phyloP scores from a whole-genome alignment of 805 yeast species.

The Cyberlindnera xishuangbannaensis region DNA sequence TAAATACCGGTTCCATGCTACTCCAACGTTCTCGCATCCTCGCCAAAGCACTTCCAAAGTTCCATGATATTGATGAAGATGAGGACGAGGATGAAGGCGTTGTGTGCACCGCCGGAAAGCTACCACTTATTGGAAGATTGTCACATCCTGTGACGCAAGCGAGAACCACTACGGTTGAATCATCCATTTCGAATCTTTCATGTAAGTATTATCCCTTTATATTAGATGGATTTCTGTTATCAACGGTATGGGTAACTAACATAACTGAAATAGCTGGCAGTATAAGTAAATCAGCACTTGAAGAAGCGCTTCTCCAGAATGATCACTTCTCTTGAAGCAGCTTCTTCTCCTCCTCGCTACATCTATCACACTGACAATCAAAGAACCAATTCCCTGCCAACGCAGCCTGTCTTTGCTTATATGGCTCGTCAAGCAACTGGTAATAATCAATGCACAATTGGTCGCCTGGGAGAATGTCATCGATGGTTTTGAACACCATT shows the following conservation, averaged over 20 bases:
- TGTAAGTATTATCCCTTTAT: slow-evolving; percentile 18
- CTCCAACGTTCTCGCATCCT: slow-evolving; percentile 23
- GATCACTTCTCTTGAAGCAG: slow-evolving; percentile 25
- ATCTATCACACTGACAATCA: slow-evolving; percentile 45
- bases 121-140: too few relatives aligned
- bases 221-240: too few relatives aligned
- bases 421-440: slow-evolving; percentile 37
- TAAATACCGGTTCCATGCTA: slow-evolving; percentile 15
- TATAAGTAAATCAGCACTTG: slow-evolving; percentile 35
- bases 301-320: slow-evolving; percentile 35
- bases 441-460: slow-evolving; percentile 61
- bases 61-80: slow-evolving; percentile 16
- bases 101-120: background rate
- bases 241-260: slow-evolving; percentile 5
- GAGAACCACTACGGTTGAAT: slow-evolving; percentile 14
- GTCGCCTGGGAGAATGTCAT: slow-evolving; percentile 36
- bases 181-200: slow-evolving; percentile 28
- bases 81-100: slow-evolving; percentile 15
- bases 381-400: slow-evolving; percentile 55
- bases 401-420: slow-evolving; percentile 34
- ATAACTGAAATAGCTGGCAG: slow-evolving; percentile 23
- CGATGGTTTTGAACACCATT: slow-evolving; percentile 38
- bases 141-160: too few relatives aligned
- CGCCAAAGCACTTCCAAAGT: slow-evolving; percentile 17
- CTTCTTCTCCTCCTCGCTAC: slow-evolving; percentile 27